phyloP scores from a whole-genome alignment of 139 green algal species.

The Chlorella vulgaris region DNA sequence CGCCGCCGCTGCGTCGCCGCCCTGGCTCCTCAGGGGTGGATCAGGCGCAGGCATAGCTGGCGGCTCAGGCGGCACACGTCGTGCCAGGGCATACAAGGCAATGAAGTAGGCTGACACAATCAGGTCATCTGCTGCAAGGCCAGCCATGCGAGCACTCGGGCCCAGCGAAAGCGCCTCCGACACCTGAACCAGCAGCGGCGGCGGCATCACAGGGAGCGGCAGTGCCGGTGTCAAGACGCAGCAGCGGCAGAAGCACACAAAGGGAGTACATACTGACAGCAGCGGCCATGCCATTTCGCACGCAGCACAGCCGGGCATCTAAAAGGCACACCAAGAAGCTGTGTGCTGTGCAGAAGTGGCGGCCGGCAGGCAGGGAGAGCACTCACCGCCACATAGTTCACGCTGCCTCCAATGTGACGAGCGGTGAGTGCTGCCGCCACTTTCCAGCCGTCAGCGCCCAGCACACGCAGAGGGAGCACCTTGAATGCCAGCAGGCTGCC shows the following conservation, averaged over 20 bases:
- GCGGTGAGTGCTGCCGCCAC: constrained; percentile 83
- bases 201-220: not conserved
- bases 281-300: too few species aligned
- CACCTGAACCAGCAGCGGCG: constrained; percentile 28
- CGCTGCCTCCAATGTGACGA: constrained; percentile 88
- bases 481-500: constrained; percentile 69
- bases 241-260: not conserved
- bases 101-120: constrained; percentile 89
- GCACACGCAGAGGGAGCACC: constrained; percentile 64
- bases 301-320: too few species aligned
- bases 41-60: not conserved
- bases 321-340: not conserved
- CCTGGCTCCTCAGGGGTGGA: not conserved
- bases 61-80: constrained; percentile 56
- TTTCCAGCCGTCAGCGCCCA: constrained; percentile 80
- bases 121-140: constrained; percentile 93
- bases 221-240: too few species aligned
- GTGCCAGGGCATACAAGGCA: constrained; percentile 74
- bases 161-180: constrained; percentile 62
- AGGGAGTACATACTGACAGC: not conserved
- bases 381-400: constrained; percentile 91
- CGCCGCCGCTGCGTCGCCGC: not conserved
- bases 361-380: too few species aligned
- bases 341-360: not conserved
- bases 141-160: constrained; percentile 63